Percentiles rank a stretch among this genome's conserved stretches.
Conservation (phyloP, 2,329 filamentous ascomycete genomes). For the Cordyceps javanica region DNA sequence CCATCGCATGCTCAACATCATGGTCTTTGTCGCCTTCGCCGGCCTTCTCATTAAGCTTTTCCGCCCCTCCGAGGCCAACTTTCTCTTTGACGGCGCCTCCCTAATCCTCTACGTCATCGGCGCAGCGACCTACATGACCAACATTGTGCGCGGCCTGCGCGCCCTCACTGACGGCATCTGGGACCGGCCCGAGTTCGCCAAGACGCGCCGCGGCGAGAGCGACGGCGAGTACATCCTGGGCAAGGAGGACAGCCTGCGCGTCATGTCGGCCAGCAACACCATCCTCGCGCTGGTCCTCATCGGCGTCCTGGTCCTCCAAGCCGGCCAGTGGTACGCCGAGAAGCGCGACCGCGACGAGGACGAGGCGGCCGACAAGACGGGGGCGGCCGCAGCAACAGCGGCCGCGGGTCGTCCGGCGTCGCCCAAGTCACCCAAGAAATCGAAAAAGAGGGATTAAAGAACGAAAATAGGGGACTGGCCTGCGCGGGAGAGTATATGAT, state of each 20-base stretch:
- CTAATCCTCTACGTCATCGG: conserved; percentile 80
- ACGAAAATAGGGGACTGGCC: background rate
- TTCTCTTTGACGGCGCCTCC: conserved; percentile 85
- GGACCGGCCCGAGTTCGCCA: conserved; percentile 34
- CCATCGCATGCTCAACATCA: conserved; percentile 87
- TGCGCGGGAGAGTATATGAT: background rate
- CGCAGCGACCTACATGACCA: conserved; percentile 87
- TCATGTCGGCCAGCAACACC: conserved; percentile 90
- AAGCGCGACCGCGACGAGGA: conserved; percentile 81
- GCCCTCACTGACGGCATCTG: conserved; percentile 71
- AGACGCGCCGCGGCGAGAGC: conserved; percentile 33
- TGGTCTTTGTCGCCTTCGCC: conserved; percentile 77
- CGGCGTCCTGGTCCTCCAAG: conserved; percentile 87
- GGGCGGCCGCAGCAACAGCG: conserved; percentile 22
- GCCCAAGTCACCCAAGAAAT: conserved; percentile 15
- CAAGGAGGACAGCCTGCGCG: conserved; percentile 83
- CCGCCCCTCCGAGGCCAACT: conserved; percentile 86
- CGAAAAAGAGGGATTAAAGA: conserved; percentile 31
- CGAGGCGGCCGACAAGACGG: conserved; percentile 53
- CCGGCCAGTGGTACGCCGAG: conserved; percentile 98
- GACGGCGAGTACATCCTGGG: conserved; percentile 64
- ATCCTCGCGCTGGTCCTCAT: conserved; percentile 90
- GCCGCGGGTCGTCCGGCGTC: conserved; percentile 12
- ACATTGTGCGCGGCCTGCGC: conserved; percentile 91
- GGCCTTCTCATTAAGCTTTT: conserved; percentile 95